A percentile compares a stretch with the other conserved stretches of the same genome.
Evolutionary conservation across 768 basidiomycete species (phyloP).

Genomic region (Suillus bovinus): DNA sequence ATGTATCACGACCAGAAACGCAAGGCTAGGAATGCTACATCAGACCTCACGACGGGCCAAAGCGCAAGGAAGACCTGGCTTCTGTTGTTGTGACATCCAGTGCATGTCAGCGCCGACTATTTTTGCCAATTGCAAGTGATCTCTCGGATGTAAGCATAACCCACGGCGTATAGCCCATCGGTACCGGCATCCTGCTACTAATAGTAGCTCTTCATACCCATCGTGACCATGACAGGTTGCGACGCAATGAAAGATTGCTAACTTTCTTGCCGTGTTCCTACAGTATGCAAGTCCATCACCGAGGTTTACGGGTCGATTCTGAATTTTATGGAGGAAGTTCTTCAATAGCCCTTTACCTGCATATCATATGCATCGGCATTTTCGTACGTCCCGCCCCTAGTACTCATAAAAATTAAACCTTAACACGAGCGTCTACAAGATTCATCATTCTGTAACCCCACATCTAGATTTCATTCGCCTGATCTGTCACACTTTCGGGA

Average conservation of each 20-base stretch:
- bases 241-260: neutral
- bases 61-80: neutral
- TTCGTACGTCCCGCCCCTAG: neutral
- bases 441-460: neutral
- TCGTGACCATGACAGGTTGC: neutral
- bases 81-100: neutral
- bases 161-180: neutral
- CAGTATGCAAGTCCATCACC: neutral
- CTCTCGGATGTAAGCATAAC: neutral
- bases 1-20: neutral
- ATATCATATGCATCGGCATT: neutral
- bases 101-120: neutral
- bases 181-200: neutral
- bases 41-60: no score
- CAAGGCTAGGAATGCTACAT: no score
- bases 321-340: neutral
- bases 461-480: neutral
- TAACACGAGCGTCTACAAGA: neutral
- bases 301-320: neutral
- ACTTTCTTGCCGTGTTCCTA: neutral
- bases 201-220: neutral
- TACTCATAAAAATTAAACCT: neutral
- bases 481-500: neutral
- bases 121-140: neutral
- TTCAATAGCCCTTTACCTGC: neutral